Evolutionary conservation across 2,329 filamentous ascomycete species (phyloP).

Genomic region (Zymoseptoria crescenta): DNA sequence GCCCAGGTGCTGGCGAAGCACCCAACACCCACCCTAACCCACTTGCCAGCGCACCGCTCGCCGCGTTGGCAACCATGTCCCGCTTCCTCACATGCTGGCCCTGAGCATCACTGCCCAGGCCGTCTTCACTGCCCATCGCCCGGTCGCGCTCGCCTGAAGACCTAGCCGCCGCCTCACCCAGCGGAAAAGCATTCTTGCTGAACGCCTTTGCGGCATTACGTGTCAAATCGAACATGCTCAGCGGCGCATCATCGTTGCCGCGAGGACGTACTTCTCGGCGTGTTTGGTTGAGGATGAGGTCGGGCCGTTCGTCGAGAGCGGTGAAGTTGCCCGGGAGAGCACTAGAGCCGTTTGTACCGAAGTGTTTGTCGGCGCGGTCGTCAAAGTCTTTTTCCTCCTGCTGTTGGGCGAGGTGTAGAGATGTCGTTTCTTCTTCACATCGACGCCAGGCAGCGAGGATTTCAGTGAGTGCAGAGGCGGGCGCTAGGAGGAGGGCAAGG

Average conservation of each 20-base stretch:
- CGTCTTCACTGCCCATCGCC: slow-evolving; percentile 17
- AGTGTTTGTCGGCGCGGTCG: slow-evolving; percentile 50
- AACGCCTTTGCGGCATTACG: slow-evolving; percentile 43
- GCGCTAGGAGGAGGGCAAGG: slow-evolving; percentile 66
- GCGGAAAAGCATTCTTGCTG: slow-evolving; percentile 38
- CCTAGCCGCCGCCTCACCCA: slow-evolving; percentile 22
- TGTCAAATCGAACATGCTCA: slow-evolving; percentile 48
- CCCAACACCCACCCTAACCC: slow-evolving; percentile 60
- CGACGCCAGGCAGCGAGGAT: slow-evolving; percentile 67
- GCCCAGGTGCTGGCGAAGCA: slow-evolving; percentile 25
- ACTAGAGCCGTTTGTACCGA: slow-evolving; percentile 5
- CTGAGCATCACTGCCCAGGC: slow-evolving; percentile 14
- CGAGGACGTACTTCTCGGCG: slow-evolving; percentile 32
- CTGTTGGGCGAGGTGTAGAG: slow-evolving; percentile 57
- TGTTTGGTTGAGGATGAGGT: slow-evolving; percentile 33
- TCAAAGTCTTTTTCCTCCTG: slow-evolving; percentile 65
- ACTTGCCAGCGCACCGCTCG: slow-evolving; percentile 53
- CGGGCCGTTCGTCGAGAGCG: slow-evolving; percentile 28
- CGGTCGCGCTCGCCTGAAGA: slow-evolving; percentile 8
- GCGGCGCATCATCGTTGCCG: slow-evolving; percentile 42
- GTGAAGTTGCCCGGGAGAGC: slow-evolving; percentile 40
- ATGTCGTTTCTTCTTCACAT: slow-evolving; percentile 69
- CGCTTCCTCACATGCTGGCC: slow-evolving; percentile 55
- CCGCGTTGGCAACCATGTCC: slow-evolving; percentile 61
- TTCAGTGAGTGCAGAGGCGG: slow-evolving; percentile 60